A percentile compares a stretch with the other conserved stretches of the same genome.
Evolutionary conservation across 2,329 filamentous ascomycete species (phyloP).

Genomic region (Leptographium radiaticola): DNA sequence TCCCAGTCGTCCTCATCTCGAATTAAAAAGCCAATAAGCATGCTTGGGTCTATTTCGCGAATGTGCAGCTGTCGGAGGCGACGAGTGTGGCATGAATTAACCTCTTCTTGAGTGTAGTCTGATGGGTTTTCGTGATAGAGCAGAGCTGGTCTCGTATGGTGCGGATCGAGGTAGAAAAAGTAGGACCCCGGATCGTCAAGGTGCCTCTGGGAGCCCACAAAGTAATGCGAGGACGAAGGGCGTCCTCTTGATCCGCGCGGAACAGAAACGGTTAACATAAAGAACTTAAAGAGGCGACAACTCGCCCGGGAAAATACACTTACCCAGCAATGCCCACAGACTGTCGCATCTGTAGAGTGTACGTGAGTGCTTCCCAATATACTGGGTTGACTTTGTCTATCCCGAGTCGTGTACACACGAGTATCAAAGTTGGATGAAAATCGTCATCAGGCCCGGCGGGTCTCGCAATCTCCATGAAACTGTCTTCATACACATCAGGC

Average conservation of each 20-base stretch:
- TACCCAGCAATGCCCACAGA: conserved; percentile 95
- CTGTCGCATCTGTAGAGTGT: conserved; percentile 73
- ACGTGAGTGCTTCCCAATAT: conserved; percentile 88
- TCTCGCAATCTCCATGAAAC: conserved; percentile 65
- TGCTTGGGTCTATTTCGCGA: conserved; percentile 92
- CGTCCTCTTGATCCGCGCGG: conserved; percentile 49
- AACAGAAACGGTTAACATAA: neutral
- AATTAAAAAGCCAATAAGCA: conserved; percentile 91
- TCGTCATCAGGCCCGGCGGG: conserved; percentile 44
- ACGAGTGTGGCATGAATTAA: conserved; percentile 77
- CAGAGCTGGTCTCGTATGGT: conserved; percentile 67
- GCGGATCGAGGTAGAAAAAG: conserved; percentile 92
- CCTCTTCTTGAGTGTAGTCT: conserved; percentile 56
- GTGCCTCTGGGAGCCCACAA: conserved; percentile 35
- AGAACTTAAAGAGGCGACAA: neutral
- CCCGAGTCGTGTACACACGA: conserved; percentile 79
- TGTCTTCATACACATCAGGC: conserved; percentile 86
- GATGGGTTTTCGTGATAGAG: conserved; percentile 44
- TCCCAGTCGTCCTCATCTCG: conserved; percentile 70
- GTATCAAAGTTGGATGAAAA: conserved; percentile 75
- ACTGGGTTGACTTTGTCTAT: conserved; percentile 91
- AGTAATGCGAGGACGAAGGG: conserved; percentile 69
- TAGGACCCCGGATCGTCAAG: conserved; percentile 41
- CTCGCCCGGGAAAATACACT: conserved; percentile 17
- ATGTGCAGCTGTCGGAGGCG: conserved; percentile 72